phyloP scores from a whole-genome alignment of 2,329 filamentous ascomycete genomes.

The Cytospora leucostoma region DNA sequence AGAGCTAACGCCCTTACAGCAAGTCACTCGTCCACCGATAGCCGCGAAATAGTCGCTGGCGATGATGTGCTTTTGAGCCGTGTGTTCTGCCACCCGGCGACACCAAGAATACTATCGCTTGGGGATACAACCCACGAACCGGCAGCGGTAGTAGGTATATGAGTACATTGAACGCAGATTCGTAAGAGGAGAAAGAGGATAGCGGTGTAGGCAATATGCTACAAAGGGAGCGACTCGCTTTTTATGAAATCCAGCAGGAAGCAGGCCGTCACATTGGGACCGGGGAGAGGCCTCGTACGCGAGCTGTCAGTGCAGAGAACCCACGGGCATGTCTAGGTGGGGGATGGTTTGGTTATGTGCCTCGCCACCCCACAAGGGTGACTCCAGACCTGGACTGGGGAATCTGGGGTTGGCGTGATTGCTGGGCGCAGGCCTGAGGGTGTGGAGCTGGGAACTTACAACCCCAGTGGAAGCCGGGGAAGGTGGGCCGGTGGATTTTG shows the following conservation, averaged over 20 bases:
- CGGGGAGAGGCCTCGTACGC: slow-evolving; percentile 2
- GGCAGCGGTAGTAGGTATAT: background rate
- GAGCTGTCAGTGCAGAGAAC: slow-evolving; percentile 16
- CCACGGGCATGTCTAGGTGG: slow-evolving; percentile 19
- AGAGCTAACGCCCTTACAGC: slow-evolving; percentile 2
- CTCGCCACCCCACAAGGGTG: slow-evolving; percentile 4
- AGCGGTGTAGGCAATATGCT: background rate
- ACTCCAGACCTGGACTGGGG: background rate
- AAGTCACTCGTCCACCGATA: background rate
- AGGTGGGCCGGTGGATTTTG: slow-evolving; percentile 9
- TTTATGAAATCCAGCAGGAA: slow-evolving; percentile 20
- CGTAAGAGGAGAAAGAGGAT: background rate
- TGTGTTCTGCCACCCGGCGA: background rate
- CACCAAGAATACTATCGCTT: background rate
- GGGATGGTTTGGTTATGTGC: background rate
- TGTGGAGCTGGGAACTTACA: slow-evolving; percentile 2
- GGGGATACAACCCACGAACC: background rate
- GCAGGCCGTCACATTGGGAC: slow-evolving; percentile 22
- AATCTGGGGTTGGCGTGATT: background rate
- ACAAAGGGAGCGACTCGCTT: slow-evolving; percentile 13
- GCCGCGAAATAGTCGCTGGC: background rate
- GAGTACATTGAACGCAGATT: background rate
- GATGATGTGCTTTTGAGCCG: background rate
- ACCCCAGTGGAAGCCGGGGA: slow-evolving; percentile 10
- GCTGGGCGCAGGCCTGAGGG: slow-evolving; percentile 9